Base-by-base conservation (phyloP, 1,139 yeast species). In the Saccharomyces pastorianus region DNA sequence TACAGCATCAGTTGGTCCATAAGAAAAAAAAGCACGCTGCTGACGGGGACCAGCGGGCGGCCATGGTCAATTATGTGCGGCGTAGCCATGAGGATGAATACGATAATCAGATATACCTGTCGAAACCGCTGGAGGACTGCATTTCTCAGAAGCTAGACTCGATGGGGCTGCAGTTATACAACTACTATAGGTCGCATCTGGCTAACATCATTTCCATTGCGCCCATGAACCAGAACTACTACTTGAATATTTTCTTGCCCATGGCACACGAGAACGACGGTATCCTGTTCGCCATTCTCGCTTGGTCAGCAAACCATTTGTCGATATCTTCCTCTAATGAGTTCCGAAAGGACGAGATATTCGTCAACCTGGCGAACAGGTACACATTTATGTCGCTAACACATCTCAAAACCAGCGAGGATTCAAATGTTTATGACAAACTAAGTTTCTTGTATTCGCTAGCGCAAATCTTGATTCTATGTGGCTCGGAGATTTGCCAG, bases 401-500 rank as follows among this genome's bases (percentile, higher is more conserved):
- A 25, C 52, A 50, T 25, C 51, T 61, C 25, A 51, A 59, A 9
- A 48, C 54, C 11, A 57, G 52, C 23, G 32, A 52, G 17, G 50
- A 32, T 25, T 32, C 47, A 5, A 41, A 41, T 8, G 44, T 3
- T 8, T 38, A 17, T 11, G 44, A 13, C n/a, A 38, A 20, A 3
- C 25, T 38, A 6, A 54, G 51, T 23, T 59, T 58, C 23, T 52
- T 61, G 26, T 56, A 56, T 55, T 56, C 62, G 17, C 50, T 88
- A 50, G 91, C 95, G 0, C 79, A 85, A 6, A 73, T 85, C 54
- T 71, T 87, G 58, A 80, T 87, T 53, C 73, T 87, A 50, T 79
- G 85, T 61, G 88, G 84, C 14, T 88, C 86, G 0, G 88, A 85
- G 64, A 84, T 85, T 54, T 85, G 90, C 67, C 78, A 82, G 59